phyloP scores from a whole-genome alignment of 257 asterid genomes.

The Cynanchum wilfordii region DNA sequence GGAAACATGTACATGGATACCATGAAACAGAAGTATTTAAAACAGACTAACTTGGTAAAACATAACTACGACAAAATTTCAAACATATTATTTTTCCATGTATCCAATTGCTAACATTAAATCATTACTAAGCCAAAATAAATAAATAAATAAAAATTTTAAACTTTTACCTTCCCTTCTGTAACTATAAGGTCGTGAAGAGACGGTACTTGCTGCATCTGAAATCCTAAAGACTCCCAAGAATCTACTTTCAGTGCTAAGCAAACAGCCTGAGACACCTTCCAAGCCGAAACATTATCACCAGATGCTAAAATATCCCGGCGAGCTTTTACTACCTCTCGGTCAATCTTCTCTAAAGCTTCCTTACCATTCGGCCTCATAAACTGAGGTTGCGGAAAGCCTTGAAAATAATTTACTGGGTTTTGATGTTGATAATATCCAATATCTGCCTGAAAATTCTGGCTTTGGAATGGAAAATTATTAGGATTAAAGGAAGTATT shows the following conservation, averaged over 20 bases:
- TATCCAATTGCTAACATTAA: background rate
- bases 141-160: background rate
- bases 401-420: constrained; percentile 14
- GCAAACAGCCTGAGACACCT: constrained; percentile 75
- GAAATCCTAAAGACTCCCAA: constrained; percentile 80
- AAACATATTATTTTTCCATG: background rate
- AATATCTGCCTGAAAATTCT: constrained; percentile 24
- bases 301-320: constrained; percentile 38
- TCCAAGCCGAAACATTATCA: constrained; percentile 65
- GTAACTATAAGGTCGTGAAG: constrained; percentile 41
- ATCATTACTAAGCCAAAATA: background rate
- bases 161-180: constrained; percentile 63
- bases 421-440: constrained; percentile 16
- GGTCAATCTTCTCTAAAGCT: constrained; percentile 45
- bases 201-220: constrained; percentile 79
- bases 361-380: constrained; percentile 15
- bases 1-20: background rate
- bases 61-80: background rate
- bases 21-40: background rate
- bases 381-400: constrained; percentile 16
- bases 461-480: constrained; percentile 25
- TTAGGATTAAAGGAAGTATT: constrained; percentile 12
- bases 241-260: constrained; percentile 51
- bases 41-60: background rate
- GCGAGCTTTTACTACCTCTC: constrained; percentile 53